phyloP scores from a whole-genome alignment of 495 filamentous ascomycete genomes.

The Tetracladium setigerum region DNA sequence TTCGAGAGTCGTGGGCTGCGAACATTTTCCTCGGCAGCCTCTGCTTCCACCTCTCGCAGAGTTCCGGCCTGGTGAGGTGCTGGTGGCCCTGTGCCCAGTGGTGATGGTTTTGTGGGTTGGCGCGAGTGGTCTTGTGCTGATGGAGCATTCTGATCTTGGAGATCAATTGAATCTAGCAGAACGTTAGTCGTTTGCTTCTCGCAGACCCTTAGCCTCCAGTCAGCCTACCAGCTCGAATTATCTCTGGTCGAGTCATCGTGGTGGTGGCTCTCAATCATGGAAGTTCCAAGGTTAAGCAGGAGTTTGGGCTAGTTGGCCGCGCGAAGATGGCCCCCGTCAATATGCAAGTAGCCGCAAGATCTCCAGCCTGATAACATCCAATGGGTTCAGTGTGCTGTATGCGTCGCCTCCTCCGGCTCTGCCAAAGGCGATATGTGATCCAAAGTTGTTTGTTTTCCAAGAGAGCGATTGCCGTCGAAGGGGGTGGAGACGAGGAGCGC shows the following conservation, averaged over 20 bases:
- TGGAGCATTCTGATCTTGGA: conserved; percentile 75
- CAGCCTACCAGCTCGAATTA: conserved; percentile 22
- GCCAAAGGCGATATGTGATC: too few relatives aligned
- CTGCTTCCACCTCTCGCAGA: conserved; percentile 69
- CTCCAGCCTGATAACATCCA: too few relatives aligned
- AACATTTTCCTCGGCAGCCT: conserved; percentile 57
- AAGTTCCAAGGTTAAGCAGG: not conserved
- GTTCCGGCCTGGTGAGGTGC: conserved; percentile 83
- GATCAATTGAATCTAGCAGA: conserved; percentile 73
- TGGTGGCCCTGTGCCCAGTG: conserved; percentile 53
- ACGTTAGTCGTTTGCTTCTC: not conserved
- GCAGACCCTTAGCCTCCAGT: not conserved
- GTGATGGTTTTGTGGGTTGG: conserved; percentile 51
- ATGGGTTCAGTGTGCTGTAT: too few relatives aligned
- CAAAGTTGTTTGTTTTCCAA: too few relatives aligned
- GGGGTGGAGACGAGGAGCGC: too few relatives aligned
- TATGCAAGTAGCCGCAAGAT: too few relatives aligned
- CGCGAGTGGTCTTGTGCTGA: conserved; percentile 71
- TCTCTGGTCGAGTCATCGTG: conserved; percentile 25
- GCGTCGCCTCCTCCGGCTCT: too few relatives aligned
- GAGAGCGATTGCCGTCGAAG: too few relatives aligned
- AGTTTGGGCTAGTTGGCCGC: too few relatives aligned
- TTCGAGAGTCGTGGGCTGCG: conserved; percentile 33
- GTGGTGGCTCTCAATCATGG: conserved; percentile 16
- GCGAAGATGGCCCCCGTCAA: too few relatives aligned